Base-by-base conservation (phyloP, 148 eudicot genomes). In the Chenopodium quinoa region DNA sequence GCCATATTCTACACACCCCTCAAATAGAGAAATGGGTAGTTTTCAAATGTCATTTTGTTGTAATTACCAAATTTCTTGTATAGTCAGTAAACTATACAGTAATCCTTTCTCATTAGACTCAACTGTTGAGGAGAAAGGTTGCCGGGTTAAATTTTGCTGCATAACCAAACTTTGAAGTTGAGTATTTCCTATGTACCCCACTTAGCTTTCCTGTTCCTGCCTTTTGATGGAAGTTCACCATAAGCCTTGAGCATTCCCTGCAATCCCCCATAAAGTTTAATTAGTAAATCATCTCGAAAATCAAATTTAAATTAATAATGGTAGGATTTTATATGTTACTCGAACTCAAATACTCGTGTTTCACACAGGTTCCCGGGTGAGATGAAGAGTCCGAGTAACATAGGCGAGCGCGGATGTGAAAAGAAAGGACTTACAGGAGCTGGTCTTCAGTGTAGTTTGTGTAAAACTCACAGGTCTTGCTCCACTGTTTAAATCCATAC, bases 201-300 rank as follows among this genome's bases (percentile, higher is more conserved):
- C 93, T 94, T 20, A 94, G 88, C 80, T 88, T 94, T 66, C 98
- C 98, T 25, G 88, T 83, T 58, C 86, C 91, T 40, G 98, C 98
- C 60, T 90, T 93, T 66, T 91, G 87, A 70, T 93, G 98, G 83
- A 79, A 91, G 2, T 76, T 78, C 7, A 91, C 95, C 60, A 94
- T 91, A 75, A 87, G 13, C 78, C 83, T 90, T n/a, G 98, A 86
- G 81, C 97, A 94, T 84, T 91, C 98, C 73, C 98, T 94, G 85
- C 66, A 68, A 22, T 5, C 12, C 25, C 25, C 44, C 6, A 56
- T 14, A 47, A 70, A 47, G 47, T 7, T 46, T 17, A 9, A 25
- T 16, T 1, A 48, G 31, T 7, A 80, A 34, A 32, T 37, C 20
- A 7, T 7, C 22, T 0, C 8, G 19, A 52, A 31, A 68, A 54